Conservation (phyloP, 2,329 filamentous ascomycete genomes). For the Sarocladium kiliense region DNA sequence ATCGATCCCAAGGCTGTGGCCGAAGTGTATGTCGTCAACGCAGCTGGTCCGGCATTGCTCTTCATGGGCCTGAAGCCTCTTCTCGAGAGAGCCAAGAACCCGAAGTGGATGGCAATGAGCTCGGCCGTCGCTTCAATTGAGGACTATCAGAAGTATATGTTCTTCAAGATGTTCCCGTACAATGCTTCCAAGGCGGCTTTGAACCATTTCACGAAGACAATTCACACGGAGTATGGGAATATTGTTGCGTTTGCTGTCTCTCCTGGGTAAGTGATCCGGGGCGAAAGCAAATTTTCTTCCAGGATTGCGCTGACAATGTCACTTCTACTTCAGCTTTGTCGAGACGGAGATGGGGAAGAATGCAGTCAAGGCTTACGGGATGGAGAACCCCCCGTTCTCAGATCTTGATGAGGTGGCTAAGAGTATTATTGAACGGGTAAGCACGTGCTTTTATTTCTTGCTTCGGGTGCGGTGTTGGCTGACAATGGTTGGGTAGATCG, state of each 20-base stretch:
- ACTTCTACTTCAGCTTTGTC: neutral
- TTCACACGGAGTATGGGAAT: neutral
- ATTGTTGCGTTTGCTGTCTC: neutral
- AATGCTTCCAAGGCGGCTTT: conserved; percentile 1
- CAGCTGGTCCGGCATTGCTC: neutral
- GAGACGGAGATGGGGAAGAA: conserved; percentile 6
- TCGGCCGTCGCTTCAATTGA: neutral
- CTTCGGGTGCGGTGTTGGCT: neutral
- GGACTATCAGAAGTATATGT: neutral
- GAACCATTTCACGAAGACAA: conserved; percentile 2
- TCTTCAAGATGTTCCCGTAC: conserved; percentile 6
- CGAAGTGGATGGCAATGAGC: conserved; percentile 2
- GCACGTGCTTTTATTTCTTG: neutral
- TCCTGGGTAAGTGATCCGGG: neutral
- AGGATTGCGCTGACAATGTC: neutral
- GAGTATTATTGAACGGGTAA: neutral
- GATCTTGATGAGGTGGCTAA: neutral
- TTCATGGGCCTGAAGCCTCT: neutral
- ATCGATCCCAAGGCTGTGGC: neutral
- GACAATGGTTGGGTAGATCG: conserved; percentile 1
- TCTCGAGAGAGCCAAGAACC: neutral
- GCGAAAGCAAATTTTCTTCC: neutral
- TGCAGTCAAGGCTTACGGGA: neutral
- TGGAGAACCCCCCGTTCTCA: neutral
- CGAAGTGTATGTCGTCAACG: conserved; percentile 1